These are phyloP conservation scores for Chrysoporthe austroafricana DNA, from an alignment of 2,329 filamentous ascomycete species.

Conservation along the genomic window DNA sequence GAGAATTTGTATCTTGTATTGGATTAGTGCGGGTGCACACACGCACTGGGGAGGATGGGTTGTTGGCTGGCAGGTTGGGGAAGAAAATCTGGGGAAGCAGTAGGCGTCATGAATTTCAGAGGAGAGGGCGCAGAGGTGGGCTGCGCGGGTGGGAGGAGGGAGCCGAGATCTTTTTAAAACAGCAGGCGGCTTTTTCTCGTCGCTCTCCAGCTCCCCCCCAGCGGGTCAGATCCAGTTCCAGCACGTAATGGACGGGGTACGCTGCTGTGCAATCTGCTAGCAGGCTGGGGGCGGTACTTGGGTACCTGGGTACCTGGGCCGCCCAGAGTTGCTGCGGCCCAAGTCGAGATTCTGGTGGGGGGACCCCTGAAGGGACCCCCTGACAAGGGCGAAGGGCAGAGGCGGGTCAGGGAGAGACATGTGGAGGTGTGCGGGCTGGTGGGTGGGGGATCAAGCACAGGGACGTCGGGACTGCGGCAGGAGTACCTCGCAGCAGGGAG, in stretches of 20 bases:
- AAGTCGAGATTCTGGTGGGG: slow-evolving; percentile 24
- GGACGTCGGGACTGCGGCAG: slow-evolving; percentile 19
- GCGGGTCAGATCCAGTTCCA: slow-evolving; percentile 24
- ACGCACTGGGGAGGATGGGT: slow-evolving; percentile 24
- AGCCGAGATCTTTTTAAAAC: slow-evolving; percentile 35
- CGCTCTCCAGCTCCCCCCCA: slow-evolving; percentile 18
- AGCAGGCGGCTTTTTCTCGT: slow-evolving; percentile 25
- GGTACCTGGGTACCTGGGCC: slow-evolving; percentile 14
- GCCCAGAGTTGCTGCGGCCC: slow-evolving; percentile 3
- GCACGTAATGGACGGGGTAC: slow-evolving; percentile 29
- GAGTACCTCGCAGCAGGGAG: slow-evolving; percentile 8
- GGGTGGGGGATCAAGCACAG: slow-evolving; percentile 16
- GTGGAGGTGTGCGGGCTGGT: slow-evolving; percentile 24
- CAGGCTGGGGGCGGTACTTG: slow-evolving; percentile 20
- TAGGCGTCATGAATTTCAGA: slow-evolving; percentile 35
- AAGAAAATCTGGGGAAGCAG: slow-evolving; percentile 32
- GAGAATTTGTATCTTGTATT: not conserved
- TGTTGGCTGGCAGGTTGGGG: slow-evolving; percentile 9
- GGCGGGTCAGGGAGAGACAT: slow-evolving; percentile 27
- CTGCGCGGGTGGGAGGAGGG: slow-evolving; percentile 38
- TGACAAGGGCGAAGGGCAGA: slow-evolving; percentile 9
- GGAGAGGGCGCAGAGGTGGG: slow-evolving; percentile 32
- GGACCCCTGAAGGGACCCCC: slow-evolving; percentile 24
- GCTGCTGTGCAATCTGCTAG: slow-evolving; percentile 8
- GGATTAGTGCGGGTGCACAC: slow-evolving; percentile 2